These are phyloP conservation scores for Lagenaria siceraria DNA, from an alignment of 306 rosid species.

Conservation along the genomic window DNA sequence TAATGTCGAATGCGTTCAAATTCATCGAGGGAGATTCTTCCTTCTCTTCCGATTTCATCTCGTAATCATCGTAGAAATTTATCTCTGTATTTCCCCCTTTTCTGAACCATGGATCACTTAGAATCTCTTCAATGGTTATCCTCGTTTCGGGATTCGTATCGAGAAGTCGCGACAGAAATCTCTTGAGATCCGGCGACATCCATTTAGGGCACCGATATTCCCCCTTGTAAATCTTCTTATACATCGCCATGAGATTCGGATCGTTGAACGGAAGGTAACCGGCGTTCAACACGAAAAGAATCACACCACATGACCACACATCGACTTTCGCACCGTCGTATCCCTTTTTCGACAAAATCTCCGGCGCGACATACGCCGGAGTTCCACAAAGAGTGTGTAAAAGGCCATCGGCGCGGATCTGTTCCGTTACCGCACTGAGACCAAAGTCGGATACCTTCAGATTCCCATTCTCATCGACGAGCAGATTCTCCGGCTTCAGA, in stretches of 20 bases:
- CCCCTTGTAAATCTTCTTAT: conserved; percentile 57
- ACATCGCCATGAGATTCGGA: conserved; percentile 58
- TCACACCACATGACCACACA: conserved; percentile 60
- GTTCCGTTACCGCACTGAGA: conserved; percentile 44
- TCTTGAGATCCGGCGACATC: conserved; percentile 40
- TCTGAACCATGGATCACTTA: conserved; percentile 46
- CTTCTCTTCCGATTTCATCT: conserved; percentile 11
- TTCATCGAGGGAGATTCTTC: conserved; percentile 12
- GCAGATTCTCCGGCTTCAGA: conserved; percentile 54
- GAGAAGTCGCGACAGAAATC: conserved; percentile 36
- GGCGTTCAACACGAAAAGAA: conserved; percentile 46
- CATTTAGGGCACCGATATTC: conserved; percentile 58
- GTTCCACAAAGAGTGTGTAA: conserved; percentile 74
- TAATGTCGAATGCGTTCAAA: conserved; percentile 59
- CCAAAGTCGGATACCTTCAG: conserved; percentile 67
- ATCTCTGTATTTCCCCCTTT: conserved; percentile 30
- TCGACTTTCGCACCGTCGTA: conserved; percentile 69
- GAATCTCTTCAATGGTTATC: conserved; percentile 47
- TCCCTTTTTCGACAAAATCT: conserved; percentile 52
- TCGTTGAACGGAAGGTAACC: conserved; percentile 71
- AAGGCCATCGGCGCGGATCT: conserved; percentile 44
- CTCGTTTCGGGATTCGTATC: conserved; percentile 47
- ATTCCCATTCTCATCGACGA: conserved; percentile 37
- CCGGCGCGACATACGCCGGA: conserved; percentile 84
- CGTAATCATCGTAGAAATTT: conserved; percentile 18